Evolutionary conservation across 139 green algal species (phyloP).

Genomic region (Edaphochlamys debaryana): DNA sequence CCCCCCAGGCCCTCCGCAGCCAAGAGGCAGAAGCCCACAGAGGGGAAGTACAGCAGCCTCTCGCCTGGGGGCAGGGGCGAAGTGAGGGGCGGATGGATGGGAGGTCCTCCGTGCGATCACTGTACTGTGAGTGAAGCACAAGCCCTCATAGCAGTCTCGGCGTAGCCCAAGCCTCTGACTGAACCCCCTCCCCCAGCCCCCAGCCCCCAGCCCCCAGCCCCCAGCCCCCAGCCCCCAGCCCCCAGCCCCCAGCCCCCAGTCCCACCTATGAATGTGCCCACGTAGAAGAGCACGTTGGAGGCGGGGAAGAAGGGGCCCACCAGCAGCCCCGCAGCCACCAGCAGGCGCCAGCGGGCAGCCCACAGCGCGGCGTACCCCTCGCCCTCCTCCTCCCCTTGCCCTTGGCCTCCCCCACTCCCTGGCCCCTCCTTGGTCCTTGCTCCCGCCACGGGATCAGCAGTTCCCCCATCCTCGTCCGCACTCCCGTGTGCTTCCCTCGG

Average conservation of each 20-base stretch:
- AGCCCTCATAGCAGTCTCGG: too few species aligned
- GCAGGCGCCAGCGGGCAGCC: conserved; percentile 63
- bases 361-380: neutral
- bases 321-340: conserved; percentile 64
- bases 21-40: conserved; percentile 77
- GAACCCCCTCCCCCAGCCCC: too few species aligned
- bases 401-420: too few species aligned
- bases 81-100: too few species aligned
- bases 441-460: neutral
- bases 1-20: conserved; percentile 50
- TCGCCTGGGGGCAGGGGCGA: conserved; percentile 52
- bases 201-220: too few species aligned
- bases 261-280: conserved; percentile 82
- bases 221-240: too few species aligned
- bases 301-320: conserved; percentile 81
- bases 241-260: too few species aligned
- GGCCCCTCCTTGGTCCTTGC: neutral
- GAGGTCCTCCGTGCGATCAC: too few species aligned
- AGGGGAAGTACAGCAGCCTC: conserved; percentile 84
- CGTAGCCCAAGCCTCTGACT: too few species aligned
- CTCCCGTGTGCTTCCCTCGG: neutral
- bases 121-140: too few species aligned
- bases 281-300: conserved; percentile 86
- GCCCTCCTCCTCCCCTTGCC: neutral
- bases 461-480: neutral